Base-by-base conservation (phyloP, 768 basidiomycete genomes). In the Rhodotorula taiwanensis region DNA sequence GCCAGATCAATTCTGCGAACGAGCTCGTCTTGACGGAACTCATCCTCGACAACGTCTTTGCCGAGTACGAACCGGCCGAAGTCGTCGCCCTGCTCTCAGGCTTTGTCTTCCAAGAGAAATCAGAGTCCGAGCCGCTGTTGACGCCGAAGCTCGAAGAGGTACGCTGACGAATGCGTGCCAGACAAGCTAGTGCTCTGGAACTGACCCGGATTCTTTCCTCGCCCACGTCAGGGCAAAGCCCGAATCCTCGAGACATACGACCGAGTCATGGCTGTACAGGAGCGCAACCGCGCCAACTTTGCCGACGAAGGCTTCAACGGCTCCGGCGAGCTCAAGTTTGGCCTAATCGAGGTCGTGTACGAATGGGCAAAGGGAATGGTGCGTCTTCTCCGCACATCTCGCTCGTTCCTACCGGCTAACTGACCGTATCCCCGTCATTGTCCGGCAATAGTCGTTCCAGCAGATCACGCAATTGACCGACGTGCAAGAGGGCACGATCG, bases 281-380 rank as follows among this genome's bases (percentile, higher is more conserved):
- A 89, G 68, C 76, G 76, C 21, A 82, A 88, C 75, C 86, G 86
- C 72, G 89, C 97, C 0, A 79, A 84, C 53, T 89, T 87, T 74
- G 83, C 85, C 56, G 71, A 66, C 34, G 66, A 67, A 39, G 65
- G 54, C 36, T 67, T 65, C 54, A 70, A 70, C 55, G 66, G 66
- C 3, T 41, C 49, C 9, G 72, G 81, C 83, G 51, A 83, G 61
- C 83, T 93, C 70, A 97, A 95, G 75, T 87, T 87, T 65, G 95
- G 95, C 11, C 78, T 99, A 28, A 83, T 89, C 14, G 94, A 99
- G 74, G 95, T 94, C 3, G 95, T 97, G 11, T 97, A 98, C 73
- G 95, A 98, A 76, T 99, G 95, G 95, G 93, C 95, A 0, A 90
- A 87, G 75, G 95, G 95, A 57, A 97, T 94, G 93, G 94, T 94